Evolutionary conservation across 495 filamentous ascomycete genomes (phyloP).

Genomic region (Xylaria bambusicola): DNA sequence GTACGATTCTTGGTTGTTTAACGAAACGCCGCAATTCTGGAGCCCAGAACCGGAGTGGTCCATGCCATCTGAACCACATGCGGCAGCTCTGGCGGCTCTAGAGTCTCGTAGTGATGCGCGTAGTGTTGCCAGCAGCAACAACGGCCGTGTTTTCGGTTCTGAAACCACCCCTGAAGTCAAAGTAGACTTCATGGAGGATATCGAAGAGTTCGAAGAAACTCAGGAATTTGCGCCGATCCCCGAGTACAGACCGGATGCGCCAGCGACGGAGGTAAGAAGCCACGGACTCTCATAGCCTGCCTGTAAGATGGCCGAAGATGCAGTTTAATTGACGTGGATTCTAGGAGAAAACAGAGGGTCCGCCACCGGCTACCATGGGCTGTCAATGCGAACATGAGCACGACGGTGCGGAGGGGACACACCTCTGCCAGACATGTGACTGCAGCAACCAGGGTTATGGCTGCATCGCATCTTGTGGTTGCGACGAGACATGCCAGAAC

Average conservation of each 20-base stretch:
- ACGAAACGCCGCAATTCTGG: slow-evolving; percentile 15
- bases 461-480: slow-evolving; percentile 20
- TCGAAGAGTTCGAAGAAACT: slow-evolving; percentile 14
- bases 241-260: slow-evolving; percentile 17
- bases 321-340: not conserved
- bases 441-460: slow-evolving; percentile 19
- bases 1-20: slow-evolving; percentile 21
- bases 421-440: slow-evolving; percentile 16
- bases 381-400: slow-evolving; percentile 12
- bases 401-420: not conserved
- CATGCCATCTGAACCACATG: slow-evolving; percentile 12
- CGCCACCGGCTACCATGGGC: not conserved
- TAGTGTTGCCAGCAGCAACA: not conserved
- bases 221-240: not conserved
- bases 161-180: slow-evolving; percentile 15
- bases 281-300: not conserved
- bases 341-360: slow-evolving; percentile 12
- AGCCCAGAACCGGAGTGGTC: slow-evolving; percentile 19
- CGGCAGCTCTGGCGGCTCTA: too few relatives aligned
- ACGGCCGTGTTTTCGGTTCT: slow-evolving; percentile 15
- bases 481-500: slow-evolving; percentile 20
- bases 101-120: not conserved
- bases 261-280: slow-evolving; percentile 18
- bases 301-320: not conserved
- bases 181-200: slow-evolving; percentile 12